These are phyloP conservation scores for Heterobasidion irregulare DNA, from an alignment of 1,284 basidiomycete genomes.

Conservation along the genomic window DNA sequence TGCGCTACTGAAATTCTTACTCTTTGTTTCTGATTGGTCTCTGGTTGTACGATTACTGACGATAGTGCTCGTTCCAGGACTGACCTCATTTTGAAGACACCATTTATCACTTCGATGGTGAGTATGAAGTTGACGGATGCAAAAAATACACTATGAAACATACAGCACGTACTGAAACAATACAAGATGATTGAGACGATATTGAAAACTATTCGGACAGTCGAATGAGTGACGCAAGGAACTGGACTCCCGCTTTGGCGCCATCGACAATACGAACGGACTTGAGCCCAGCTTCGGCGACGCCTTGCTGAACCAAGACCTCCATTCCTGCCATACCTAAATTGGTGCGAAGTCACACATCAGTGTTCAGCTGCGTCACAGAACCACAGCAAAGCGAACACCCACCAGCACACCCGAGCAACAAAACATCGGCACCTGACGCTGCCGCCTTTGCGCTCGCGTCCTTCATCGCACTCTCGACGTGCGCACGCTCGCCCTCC, in stretches of 20 bases:
- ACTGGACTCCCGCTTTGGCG: neutral
- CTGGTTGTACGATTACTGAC: neutral
- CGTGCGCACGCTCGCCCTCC: neutral
- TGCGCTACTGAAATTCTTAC: constrained; percentile 20
- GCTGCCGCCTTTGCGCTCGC: neutral
- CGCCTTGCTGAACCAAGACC: neutral
- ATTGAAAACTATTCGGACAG: neutral
- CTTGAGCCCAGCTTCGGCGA: neutral
- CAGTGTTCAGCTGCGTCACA: neutral
- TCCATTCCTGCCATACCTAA: neutral
- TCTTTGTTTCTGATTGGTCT: neutral
- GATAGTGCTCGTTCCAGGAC: no score
- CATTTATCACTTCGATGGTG: no score
- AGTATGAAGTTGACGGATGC: neutral
- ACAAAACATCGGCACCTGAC: neutral
- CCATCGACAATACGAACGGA: neutral
- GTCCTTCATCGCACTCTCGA: neutral
- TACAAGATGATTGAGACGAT: no score
- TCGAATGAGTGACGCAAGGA: neutral
- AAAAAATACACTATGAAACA: neutral
- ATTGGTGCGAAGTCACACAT: neutral
- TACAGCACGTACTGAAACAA: no score
- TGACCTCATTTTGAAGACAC: no score
- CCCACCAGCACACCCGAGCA: neutral
- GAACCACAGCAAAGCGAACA: neutral